phyloP scores from a whole-genome alignment of 2,329 filamentous ascomycete species.

The Botryosphaeria dothidea region DNA sequence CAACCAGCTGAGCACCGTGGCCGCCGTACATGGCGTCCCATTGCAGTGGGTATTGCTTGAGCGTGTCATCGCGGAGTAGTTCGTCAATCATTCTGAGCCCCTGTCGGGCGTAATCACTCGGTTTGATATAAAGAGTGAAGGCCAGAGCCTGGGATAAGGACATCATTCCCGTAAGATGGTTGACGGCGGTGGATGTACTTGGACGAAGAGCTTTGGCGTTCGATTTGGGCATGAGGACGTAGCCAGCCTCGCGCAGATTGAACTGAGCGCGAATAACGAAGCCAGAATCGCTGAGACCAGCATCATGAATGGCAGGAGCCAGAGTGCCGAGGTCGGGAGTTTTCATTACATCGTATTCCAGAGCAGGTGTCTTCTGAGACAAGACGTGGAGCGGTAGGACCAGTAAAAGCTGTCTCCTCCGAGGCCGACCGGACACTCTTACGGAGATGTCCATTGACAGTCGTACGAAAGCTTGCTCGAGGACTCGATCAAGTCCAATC shows the following conservation, averaged over 20 bases:
- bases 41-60: neutral
- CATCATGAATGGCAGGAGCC: slow-evolving; percentile 4
- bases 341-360: neutral
- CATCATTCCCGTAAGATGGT: neutral
- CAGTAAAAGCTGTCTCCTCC: neutral
- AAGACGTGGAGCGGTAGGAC: slow-evolving; percentile 7
- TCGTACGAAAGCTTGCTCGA: slow-evolving; percentile 1
- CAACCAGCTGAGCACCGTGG: neutral
- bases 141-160: neutral
- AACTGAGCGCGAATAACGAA: neutral
- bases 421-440: neutral
- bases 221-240: slow-evolving; percentile 9
- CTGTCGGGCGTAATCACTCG: slow-evolving; percentile 13
- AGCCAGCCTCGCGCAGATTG: neutral
- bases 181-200: slow-evolving; percentile 3
- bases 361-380: neutral
- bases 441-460: slow-evolving; percentile 11
- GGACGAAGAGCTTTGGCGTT: slow-evolving; percentile 9
- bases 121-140: slow-evolving; percentile 11
- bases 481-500: neutral
- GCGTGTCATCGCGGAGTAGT: neutral
- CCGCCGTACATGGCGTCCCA: neutral
- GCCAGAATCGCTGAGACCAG: slow-evolving; percentile 3
- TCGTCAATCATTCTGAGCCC: neutral
- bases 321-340: neutral